Evolutionary conservation across 1,284 basidiomycete species (phyloP).

Genomic region (Irpex sp.): DNA sequence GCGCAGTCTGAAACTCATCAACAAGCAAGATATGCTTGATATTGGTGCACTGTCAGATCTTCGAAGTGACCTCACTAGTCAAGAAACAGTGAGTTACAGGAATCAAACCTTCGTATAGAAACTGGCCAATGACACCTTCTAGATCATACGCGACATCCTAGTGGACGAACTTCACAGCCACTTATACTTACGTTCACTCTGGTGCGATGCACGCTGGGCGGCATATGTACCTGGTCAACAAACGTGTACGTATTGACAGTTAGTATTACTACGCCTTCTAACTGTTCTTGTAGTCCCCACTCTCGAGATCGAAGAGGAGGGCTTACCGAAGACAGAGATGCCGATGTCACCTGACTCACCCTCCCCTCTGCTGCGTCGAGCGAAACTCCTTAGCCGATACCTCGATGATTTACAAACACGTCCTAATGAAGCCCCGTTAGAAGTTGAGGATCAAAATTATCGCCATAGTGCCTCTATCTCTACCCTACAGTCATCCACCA

Average conservation of each 20-base stretch:
- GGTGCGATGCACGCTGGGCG: constrained; percentile 92
- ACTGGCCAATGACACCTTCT: neutral
- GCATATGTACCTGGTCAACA: constrained; percentile 82
- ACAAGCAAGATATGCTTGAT: constrained; percentile 89
- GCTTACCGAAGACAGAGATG: constrained; percentile 8
- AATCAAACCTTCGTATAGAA: neutral
- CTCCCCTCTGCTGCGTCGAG: constrained; percentile 29
- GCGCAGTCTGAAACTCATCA: constrained; percentile 86
- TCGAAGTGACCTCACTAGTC: constrained; percentile 79
- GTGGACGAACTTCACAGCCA: constrained; percentile 97
- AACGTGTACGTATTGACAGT: constrained; percentile 47
- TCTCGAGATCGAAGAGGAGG: constrained; percentile 56
- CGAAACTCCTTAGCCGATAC: constrained; percentile 53
- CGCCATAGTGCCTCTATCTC: constrained; percentile 26
- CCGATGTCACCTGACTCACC: constrained; percentile 33
- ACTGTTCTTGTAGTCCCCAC: constrained; percentile 42
- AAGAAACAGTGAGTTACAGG: constrained; percentile 71
- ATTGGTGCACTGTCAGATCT: constrained; percentile 93
- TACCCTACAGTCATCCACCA: constrained; percentile 22
- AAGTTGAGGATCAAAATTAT: constrained; percentile 56
- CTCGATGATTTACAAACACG: constrained; percentile 70
- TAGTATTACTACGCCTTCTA: constrained; percentile 5
- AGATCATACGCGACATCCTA: constrained; percentile 90
- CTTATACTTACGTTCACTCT: constrained; percentile 96
- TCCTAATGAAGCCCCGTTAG: constrained; percentile 78